These are phyloP conservation scores for Penicillium aurantiogriseum DNA, from an alignment of 2,329 filamentous ascomycete genomes.

Conservation along the genomic window DNA sequence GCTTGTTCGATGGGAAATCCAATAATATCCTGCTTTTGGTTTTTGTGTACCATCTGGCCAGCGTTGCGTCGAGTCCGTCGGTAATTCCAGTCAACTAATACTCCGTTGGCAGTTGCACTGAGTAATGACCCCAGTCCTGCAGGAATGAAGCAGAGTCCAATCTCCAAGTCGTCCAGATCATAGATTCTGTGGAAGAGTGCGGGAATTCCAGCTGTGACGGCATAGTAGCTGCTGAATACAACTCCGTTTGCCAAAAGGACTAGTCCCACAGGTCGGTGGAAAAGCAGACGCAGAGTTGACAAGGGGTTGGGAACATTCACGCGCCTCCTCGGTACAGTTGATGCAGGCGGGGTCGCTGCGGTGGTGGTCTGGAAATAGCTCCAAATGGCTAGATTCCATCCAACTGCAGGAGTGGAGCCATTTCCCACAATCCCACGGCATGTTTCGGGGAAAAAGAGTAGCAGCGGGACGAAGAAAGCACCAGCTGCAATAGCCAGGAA, in stretches of 20 bases:
- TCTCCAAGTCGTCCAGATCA: slow-evolving; percentile 44
- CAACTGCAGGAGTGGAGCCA: slow-evolving; percentile 27
- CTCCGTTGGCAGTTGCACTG: slow-evolving; percentile 26
- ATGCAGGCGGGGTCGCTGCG: not conserved
- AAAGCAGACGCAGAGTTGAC: slow-evolving; percentile 32
- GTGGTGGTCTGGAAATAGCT: not conserved
- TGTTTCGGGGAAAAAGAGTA: slow-evolving; percentile 38
- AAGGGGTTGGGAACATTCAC: slow-evolving; percentile 32
- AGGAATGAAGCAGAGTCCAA: slow-evolving; percentile 38
- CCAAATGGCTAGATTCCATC: slow-evolving; percentile 33
- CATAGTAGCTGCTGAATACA: slow-evolving; percentile 48
- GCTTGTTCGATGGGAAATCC: slow-evolving; percentile 50
- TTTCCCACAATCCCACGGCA: slow-evolving; percentile 36
- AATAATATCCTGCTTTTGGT: slow-evolving; percentile 56
- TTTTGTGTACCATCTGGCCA: slow-evolving; percentile 56
- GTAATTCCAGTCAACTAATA: slow-evolving; percentile 67
- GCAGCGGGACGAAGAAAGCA: slow-evolving; percentile 23
- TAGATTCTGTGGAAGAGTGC: slow-evolving; percentile 46
- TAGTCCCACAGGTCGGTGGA: slow-evolving; percentile 30
- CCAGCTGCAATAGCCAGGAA: slow-evolving; percentile 48
- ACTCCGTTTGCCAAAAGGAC: slow-evolving; percentile 39
- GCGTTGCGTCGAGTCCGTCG: slow-evolving; percentile 55
- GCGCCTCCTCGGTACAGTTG: not conserved
- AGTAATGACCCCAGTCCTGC: slow-evolving; percentile 28
- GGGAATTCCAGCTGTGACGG: slow-evolving; percentile 45